These are phyloP conservation scores for Atractiella rhizophila DNA, from an alignment of 768 basidiomycete genomes.

Conservation along the genomic window DNA sequence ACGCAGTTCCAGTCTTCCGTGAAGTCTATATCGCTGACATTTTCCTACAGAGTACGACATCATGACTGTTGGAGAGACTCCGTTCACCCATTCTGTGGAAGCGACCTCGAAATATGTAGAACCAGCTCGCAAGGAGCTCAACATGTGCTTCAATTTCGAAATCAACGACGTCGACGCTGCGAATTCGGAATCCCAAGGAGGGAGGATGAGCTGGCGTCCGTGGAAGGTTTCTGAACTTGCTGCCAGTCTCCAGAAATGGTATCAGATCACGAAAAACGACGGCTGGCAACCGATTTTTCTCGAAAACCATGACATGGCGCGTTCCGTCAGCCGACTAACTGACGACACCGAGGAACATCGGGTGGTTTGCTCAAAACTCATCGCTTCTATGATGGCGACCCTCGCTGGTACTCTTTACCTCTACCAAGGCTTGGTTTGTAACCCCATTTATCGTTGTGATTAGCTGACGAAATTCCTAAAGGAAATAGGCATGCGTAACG, in stretches of 20 bases:
- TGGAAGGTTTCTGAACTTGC: background rate
- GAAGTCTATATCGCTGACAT: no score
- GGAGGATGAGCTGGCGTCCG: background rate
- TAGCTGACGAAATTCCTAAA: no score
- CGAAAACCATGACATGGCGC: constrained; percentile 9
- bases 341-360: constrained; percentile 38
- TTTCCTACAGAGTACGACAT: constrained; percentile 36
- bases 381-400: constrained; percentile 36
- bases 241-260: background rate
- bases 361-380: constrained; percentile 35
- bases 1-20: no score
- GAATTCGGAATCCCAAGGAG: background rate
- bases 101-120: constrained; percentile 26
- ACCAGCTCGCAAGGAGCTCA: constrained; percentile 30
- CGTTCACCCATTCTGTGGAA: constrained; percentile 28
- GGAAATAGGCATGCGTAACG: constrained; percentile 37
- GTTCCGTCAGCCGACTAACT: constrained; percentile 40
- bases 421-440: constrained; percentile 47
- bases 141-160: constrained; percentile 44
- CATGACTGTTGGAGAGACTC: constrained; percentile 43
- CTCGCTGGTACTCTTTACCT: constrained; percentile 44
- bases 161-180: constrained; percentile 1
- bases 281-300: background rate
- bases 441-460: no score
- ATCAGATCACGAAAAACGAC: no score